phyloP scores from a whole-genome alignment of 805 yeast genomes.

The Kuraishia floccosa region DNA sequence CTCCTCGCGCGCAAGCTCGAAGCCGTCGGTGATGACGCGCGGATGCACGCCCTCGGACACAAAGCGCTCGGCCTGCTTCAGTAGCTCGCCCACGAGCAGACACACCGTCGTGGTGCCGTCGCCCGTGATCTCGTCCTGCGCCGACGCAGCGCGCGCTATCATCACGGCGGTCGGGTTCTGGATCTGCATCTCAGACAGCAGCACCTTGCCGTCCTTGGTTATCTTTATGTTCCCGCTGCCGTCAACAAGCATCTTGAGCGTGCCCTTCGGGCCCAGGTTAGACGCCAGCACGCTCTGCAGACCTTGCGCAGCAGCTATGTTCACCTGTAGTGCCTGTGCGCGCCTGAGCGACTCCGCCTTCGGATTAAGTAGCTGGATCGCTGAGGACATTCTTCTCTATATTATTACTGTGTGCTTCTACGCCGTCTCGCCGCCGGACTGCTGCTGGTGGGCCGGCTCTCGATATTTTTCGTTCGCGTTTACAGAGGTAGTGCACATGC shows the following conservation, averaged over 20 bases:
- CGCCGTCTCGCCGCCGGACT: no score
- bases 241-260: constrained; percentile 91
- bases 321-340: constrained; percentile 90
- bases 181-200: constrained; percentile 93
- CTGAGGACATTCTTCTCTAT: constrained; percentile 31
- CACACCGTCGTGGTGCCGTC: constrained; percentile 98
- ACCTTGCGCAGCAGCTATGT: constrained; percentile 94
- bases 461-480: no score
- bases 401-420: background rate
- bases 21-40: constrained; percentile 87
- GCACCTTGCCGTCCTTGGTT: constrained; percentile 94
- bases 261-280: constrained; percentile 94
- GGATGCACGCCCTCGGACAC: constrained; percentile 95
- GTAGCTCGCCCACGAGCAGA: constrained; percentile 83
- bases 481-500: no score
- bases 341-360: constrained; percentile 97
- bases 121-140: constrained; percentile 98
- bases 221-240: constrained; percentile 93
- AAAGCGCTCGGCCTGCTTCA: constrained; percentile 90
- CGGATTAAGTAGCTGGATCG: constrained; percentile 85
- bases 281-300: constrained; percentile 85
- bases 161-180: constrained; percentile 82
- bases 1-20: constrained; percentile 78
- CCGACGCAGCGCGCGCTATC: constrained; percentile 96
- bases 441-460: no score